Base-by-base conservation (phyloP, 345 rosid genomes). In the Euclidium syriacum region DNA sequence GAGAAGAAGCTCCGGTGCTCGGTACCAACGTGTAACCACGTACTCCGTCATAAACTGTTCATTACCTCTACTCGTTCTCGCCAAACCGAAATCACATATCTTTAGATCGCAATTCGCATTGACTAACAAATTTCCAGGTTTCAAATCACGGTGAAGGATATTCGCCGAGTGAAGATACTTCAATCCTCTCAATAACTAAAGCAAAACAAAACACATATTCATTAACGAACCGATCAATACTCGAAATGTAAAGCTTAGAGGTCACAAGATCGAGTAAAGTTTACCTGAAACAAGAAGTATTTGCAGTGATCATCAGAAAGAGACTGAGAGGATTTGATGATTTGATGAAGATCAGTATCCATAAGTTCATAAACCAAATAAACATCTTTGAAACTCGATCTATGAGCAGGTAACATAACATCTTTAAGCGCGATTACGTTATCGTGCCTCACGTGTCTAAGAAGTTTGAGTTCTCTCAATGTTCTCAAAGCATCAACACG, bases 151-250 rank as follows among this genome's bases (percentile, higher is more conserved):
- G 48, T 91, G 98, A 58, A 91, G 95, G 32, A 89, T 82, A 41
- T 87, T 89, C 19, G 98, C 90, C 1, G 95, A 92, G 82, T 86
- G 98, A 39, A 92, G 91, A 82, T 92, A 85, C 74, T 82, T 85
- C 75, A 92, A 70, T 22, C 96, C 96, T 56, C 87, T 76, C 2
- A 86, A 83, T 71, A 92, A 72, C 98, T 91, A 64, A 12, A 67
- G n/a, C 57, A 71, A 29, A 26, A 14, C 27, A 38, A 7, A n/a
- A 18, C 48, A 52, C 14, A 18, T 24, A 12, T 12, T 74, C 52
- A 67, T 50, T 55, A 25, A 42, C 55, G 40, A 73, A 46, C 44
- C 32, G 3, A 62, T 24, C n/a, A 48, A 19, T 0, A 35, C 48
- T 25, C 18, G 7, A 32, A 7, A 12, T 50, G 1, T 5, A 24